These are phyloP conservation scores for Microascus cirrosus DNA, from an alignment of 2,329 filamentous ascomycete genomes.

Conservation along the genomic window DNA sequence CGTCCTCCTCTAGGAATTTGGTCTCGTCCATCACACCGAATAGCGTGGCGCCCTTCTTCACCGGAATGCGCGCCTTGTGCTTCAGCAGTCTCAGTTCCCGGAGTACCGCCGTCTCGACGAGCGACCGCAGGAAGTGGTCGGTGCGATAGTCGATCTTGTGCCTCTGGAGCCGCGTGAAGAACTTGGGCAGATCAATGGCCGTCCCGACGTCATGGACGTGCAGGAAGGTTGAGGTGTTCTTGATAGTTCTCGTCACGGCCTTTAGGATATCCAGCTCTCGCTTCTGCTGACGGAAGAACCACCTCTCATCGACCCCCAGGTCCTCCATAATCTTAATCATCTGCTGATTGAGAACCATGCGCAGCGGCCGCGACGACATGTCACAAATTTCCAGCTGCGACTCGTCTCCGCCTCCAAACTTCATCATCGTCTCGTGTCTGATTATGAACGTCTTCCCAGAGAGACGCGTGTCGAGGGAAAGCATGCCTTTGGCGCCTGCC, in stretches of 20 bases:
- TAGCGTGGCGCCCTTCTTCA: slow-evolving; percentile 60
- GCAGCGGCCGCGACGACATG: slow-evolving; percentile 53
- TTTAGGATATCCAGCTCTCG: slow-evolving; percentile 50
- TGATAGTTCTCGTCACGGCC: slow-evolving; percentile 41
- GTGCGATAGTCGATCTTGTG: slow-evolving; percentile 53
- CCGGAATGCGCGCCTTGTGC: slow-evolving; percentile 64
- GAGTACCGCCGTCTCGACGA: slow-evolving; percentile 62
- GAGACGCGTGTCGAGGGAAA: slow-evolving; percentile 55
- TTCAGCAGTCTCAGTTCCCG: slow-evolving; percentile 64
- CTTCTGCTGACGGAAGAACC: slow-evolving; percentile 55
- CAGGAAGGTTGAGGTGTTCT: slow-evolving; percentile 57
- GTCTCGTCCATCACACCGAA: slow-evolving; percentile 83
- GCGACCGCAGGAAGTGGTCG: slow-evolving; percentile 58
- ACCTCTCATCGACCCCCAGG: slow-evolving; percentile 44
- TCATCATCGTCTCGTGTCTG: slow-evolving; percentile 63
- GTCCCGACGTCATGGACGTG: slow-evolving; percentile 49
- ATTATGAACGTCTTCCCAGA: slow-evolving; percentile 47
- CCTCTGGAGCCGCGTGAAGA: slow-evolving; percentile 48
- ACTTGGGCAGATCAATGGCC: slow-evolving; percentile 44
- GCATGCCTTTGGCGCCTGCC: slow-evolving; percentile 67
- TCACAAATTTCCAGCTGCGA: slow-evolving; percentile 62
- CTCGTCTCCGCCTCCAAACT: slow-evolving; percentile 50
- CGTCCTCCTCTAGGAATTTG: slow-evolving; percentile 48
- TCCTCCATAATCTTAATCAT: slow-evolving; percentile 83
- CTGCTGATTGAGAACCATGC: slow-evolving; percentile 64